phyloP scores from a whole-genome alignment of 805 yeast species.

The Ogataea methanolica region DNA sequence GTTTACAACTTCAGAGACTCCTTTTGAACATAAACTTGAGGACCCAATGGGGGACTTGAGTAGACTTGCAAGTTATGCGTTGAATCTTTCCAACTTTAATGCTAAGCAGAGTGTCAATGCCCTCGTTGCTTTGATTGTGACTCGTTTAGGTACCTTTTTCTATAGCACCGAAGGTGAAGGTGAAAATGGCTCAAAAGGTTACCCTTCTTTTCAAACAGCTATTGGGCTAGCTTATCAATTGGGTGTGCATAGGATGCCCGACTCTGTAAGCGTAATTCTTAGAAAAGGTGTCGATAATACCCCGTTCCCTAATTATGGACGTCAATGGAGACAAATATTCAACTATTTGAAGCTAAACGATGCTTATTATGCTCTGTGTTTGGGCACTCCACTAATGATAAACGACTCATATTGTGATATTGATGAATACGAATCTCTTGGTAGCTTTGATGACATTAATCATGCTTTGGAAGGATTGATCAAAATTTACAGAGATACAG shows the following conservation, averaged over 20 bases:
- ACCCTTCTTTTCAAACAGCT: constrained; percentile 5
- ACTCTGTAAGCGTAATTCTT: constrained; percentile 1
- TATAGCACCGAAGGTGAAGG: constrained; percentile 13
- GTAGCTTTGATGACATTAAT: not conserved
- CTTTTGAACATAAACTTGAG: constrained; percentile 3
- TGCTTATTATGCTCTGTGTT: constrained; percentile 10
- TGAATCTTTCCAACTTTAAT: constrained; percentile 9
- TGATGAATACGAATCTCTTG: not conserved
- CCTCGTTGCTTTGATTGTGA: constrained; percentile 10
- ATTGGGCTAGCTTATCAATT: constrained; percentile 14
- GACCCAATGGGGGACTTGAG: constrained; percentile 2
- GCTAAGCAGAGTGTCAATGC: constrained; percentile 14
- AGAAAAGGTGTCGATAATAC: not conserved
- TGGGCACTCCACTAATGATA: constrained; percentile 20
- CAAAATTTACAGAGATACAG: not conserved
- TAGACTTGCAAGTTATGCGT: constrained; percentile 1
- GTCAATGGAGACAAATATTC: constrained; percentile 15
- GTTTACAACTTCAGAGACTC: constrained; percentile 3
- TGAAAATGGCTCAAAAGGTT: constrained; percentile 14
- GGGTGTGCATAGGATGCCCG: constrained; percentile 19
- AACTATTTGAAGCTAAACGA: constrained; percentile 13
- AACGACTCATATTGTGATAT: constrained; percentile 15
- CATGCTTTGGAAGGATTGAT: not conserved
- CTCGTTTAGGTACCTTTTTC: constrained; percentile 3
- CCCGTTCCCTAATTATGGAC: constrained; percentile 2